phyloP scores from a whole-genome alignment of 352 stramenopile species.

The Blastocystis sp. region DNA sequence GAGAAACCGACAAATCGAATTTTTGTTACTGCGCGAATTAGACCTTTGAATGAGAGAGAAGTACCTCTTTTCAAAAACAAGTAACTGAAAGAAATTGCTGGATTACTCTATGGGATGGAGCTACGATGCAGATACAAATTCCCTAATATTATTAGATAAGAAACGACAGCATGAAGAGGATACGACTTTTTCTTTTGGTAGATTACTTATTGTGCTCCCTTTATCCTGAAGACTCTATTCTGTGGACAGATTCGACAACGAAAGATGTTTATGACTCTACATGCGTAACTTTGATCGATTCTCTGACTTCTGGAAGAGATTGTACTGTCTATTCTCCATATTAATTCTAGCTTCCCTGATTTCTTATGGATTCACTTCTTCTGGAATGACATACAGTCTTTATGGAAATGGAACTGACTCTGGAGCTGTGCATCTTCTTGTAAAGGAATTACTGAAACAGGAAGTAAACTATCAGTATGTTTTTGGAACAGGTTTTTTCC shows the following conservation, averaged over 20 bases:
- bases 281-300: background rate
- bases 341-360: background rate
- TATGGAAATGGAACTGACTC: background rate
- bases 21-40: background rate
- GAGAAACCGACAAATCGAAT: background rate
- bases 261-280: background rate
- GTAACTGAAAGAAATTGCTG: background rate
- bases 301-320: background rate
- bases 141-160: background rate
- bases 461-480: background rate
- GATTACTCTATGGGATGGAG: background rate
- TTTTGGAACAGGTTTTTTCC: background rate
- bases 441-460: background rate
- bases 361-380: background rate
- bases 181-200: background rate
- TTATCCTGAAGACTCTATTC: background rate
- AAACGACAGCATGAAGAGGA: background rate
- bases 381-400: background rate
- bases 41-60: background rate
- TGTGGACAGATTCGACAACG: background rate
- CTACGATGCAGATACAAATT: background rate
- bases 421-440: background rate
- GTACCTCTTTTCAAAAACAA: background rate
- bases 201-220: background rate
- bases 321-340: background rate